phyloP scores from a whole-genome alignment of 768 basidiomycete genomes.

The Galerina sulciceps region DNA sequence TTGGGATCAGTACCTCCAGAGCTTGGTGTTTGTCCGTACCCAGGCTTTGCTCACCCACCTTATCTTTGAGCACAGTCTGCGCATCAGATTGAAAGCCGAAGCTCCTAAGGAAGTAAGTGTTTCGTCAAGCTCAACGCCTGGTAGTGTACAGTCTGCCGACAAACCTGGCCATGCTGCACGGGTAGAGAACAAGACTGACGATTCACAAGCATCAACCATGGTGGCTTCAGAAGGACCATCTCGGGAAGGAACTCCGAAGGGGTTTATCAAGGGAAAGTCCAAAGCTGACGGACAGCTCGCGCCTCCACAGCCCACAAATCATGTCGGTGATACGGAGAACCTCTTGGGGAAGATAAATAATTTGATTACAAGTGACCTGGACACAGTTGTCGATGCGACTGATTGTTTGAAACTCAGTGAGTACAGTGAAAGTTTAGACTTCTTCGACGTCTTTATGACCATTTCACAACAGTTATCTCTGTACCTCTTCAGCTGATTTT shows the following conservation, averaged over 20 bases:
- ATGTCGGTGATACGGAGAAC: constrained; percentile 30
- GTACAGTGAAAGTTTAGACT: neutral
- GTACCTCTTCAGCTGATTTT: constrained; percentile 45
- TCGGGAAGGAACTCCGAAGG: neutral
- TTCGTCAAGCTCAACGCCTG: neutral
- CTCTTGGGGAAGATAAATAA: constrained; percentile 80
- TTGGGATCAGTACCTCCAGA: constrained; percentile 55
- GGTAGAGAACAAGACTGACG: neutral
- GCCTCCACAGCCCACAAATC: neutral
- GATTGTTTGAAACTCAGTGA: constrained; percentile 16
- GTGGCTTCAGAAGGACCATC: neutral
- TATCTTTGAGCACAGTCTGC: constrained; percentile 52
- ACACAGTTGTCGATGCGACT: constrained; percentile 32
- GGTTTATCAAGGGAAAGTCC: neutral
- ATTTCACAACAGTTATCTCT: constrained; percentile 29
- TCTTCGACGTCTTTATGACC: too few relatives aligned
- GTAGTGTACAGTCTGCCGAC: neutral
- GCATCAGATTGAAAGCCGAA: constrained; percentile 62
- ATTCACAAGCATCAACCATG: neutral
- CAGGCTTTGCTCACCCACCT: constrained; percentile 51
- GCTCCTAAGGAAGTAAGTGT: constrained; percentile 4
- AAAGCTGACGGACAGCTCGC: neutral
- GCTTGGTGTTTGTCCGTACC: constrained; percentile 37
- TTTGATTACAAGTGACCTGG: constrained; percentile 24
- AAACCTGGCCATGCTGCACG: neutral